Evolutionary conservation across 192 early-diverging fungal species (phyloP).

Genomic region (Coemansia sp.): DNA sequence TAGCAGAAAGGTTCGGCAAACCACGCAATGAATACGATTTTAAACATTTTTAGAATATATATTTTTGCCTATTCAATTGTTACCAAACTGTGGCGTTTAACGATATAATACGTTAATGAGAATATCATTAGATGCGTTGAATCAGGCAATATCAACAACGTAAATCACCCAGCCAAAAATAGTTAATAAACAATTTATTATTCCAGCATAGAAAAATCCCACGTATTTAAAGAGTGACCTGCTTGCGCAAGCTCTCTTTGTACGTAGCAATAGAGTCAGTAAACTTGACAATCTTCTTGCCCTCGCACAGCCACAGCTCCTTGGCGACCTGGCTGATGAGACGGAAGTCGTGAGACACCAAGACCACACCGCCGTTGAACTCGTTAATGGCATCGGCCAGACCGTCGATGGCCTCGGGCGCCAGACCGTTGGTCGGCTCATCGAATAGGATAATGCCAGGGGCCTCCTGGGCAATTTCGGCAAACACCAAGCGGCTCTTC

Average conservation of each 20-base stretch:
- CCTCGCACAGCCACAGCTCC: slow-evolving; percentile 93
- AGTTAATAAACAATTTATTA: background rate
- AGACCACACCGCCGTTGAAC: slow-evolving; percentile 93
- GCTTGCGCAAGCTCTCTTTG: slow-evolving; percentile 85
- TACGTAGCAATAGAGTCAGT: slow-evolving; percentile 80
- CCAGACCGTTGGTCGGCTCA: slow-evolving; percentile 95
- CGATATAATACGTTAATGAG: too few relatives aligned
- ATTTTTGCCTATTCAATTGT: too few relatives aligned
- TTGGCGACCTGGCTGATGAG: slow-evolving; percentile 94
- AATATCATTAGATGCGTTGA: too few relatives aligned
- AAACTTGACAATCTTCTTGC: slow-evolving; percentile 71
- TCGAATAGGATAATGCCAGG: slow-evolving; percentile 91
- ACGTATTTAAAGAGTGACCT: slow-evolving; percentile 53
- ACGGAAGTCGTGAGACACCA: slow-evolving; percentile 99
- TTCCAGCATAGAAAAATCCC: too few relatives aligned
- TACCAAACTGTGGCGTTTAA: too few relatives aligned
- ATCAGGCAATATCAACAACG: background rate
- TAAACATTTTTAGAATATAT: too few relatives aligned
- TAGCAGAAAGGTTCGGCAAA: too few relatives aligned
- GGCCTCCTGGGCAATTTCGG: slow-evolving; percentile 60
- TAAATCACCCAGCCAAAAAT: slow-evolving; percentile 9
- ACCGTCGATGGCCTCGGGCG: slow-evolving; percentile 89
- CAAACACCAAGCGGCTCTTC: slow-evolving; percentile 85
- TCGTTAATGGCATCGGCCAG: slow-evolving; percentile 93
- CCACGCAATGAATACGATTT: too few relatives aligned